phyloP scores from a whole-genome alignment of 352 stramenopile species.

The Phytophthora sp. region DNA sequence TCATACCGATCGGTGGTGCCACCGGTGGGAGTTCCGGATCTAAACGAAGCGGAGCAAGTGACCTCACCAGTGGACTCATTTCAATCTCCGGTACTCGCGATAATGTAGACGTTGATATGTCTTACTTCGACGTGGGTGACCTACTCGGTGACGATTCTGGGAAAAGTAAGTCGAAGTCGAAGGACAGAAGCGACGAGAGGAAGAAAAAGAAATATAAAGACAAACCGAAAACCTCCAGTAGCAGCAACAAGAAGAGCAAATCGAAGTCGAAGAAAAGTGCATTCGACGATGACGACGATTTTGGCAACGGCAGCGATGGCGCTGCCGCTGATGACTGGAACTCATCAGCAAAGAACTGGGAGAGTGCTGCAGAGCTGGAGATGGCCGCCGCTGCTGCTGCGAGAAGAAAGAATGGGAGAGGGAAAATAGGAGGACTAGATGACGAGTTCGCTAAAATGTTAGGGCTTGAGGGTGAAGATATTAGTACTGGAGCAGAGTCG shows the following conservation, averaged over 20 bases:
- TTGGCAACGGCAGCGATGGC: constrained; percentile 8
- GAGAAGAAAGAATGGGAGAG: constrained; percentile 46
- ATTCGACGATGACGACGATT: constrained; percentile 38
- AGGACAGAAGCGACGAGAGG: constrained; percentile 37
- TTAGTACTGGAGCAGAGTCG: constrained; percentile 3
- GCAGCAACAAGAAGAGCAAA: constrained; percentile 50
- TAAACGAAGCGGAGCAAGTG: constrained; percentile 22
- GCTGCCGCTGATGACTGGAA: constrained; percentile 20
- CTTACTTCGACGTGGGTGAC: constrained; percentile 64
- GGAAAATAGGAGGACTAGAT: constrained; percentile 39
- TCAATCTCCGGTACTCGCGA: constrained; percentile 40
- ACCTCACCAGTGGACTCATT: constrained; percentile 70
- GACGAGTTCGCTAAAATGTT: constrained; percentile 77
- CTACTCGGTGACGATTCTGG: constrained; percentile 49
- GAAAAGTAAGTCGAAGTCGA: constrained; percentile 34
- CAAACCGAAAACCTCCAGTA: constrained; percentile 34
- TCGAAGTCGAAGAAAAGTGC: constrained; percentile 48
- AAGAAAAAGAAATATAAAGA: constrained; percentile 46
- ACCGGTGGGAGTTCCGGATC: constrained; percentile 11
- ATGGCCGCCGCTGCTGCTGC: constrained; percentile 28
- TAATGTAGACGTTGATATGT: constrained; percentile 55
- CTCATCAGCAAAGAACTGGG: constrained; percentile 26
- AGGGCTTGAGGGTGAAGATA: constrained; percentile 40
- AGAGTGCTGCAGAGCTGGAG: constrained; percentile 33
- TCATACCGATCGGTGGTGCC: constrained; percentile 54